Base-by-base conservation (phyloP, 768 basidiomycete species). In the Collybia mongolica region DNA sequence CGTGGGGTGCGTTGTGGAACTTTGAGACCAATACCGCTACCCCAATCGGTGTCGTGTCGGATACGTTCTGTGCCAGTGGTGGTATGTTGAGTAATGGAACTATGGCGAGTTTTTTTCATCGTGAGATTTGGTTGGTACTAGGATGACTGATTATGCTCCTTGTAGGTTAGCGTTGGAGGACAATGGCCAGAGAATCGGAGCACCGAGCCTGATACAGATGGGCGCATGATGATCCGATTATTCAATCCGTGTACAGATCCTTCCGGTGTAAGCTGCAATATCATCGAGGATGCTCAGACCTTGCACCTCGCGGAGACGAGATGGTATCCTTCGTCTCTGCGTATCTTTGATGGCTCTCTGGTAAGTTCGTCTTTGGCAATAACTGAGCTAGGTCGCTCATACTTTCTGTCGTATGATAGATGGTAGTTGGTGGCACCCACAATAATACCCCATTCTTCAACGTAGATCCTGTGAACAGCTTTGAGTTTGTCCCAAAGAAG, bases 301-400 rank as follows among this genome's bases (percentile, higher is more conserved):
- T 52, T 72, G 9, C 70, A 68, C 36, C 60, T 74, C 26, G 65
- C 65, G 17, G 66, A 67, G 32, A 63, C 63, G 62, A 59, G 74
- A 28, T 76, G 74, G 74, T 75, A 76, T 44, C 67, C 73, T 19
- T 68, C 70, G 12, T 68, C 72, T 24, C 54, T 69, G 9, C 60
- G 68, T 24, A 59, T 68, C 6, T 66, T 65, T 18, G 64, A 69
- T 45, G 66, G 67, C 1, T 71, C 65, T 38, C 46, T 65, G 54
- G 66, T 70, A 74, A 44, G 61, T 75, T 52, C 5, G 28, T 63
- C 62, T 65, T 68, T 24, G 15, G 51, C 17, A 44, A 49, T 36
- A n/a, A 50, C 48, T 6, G 57, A 54, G n/a, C 50, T 65, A 14
- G 63, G 65, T 37, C 18, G 61, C 84, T 19, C 5, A 20, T 15